Conservation (phyloP, 2,329 filamentous ascomycete species). For the Trichoderma semiorbis region DNA sequence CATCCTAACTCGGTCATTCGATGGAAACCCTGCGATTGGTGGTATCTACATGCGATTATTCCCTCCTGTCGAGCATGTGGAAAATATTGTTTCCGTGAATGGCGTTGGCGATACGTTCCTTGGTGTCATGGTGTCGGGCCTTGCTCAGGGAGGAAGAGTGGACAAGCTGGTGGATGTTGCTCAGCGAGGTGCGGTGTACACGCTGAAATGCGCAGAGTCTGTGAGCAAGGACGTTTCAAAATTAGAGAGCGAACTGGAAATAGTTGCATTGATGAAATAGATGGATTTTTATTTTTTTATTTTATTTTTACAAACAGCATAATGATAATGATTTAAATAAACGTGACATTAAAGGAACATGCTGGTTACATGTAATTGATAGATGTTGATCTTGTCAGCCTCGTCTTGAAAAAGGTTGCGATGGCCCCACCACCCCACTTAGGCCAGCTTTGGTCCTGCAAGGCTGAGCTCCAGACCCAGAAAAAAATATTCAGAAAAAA, state of each 20-base stretch:
- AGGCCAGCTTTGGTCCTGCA: constrained; percentile 21
- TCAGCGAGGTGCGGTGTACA: constrained; percentile 76
- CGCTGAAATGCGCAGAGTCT: constrained; percentile 69
- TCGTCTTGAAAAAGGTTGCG: not conserved
- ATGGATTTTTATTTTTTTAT: no score
- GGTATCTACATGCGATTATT: constrained; percentile 81
- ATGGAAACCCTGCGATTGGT: constrained; percentile 54
- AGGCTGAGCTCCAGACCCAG: constrained; percentile 31
- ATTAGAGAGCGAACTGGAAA: constrained; percentile 40
- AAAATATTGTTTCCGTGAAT: constrained; percentile 83
- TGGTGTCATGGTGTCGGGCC: constrained; percentile 75
- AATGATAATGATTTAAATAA: not conserved
- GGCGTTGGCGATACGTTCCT: constrained; percentile 92
- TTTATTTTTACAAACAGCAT: not conserved
- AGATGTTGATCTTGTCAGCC: constrained; percentile 24
- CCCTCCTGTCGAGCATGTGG: constrained; percentile 62
- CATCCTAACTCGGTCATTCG: constrained; percentile 63
- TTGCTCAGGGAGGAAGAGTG: constrained; percentile 58
- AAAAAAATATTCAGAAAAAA: constrained; percentile 28
- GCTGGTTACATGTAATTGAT: not conserved
- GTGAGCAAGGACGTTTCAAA: constrained; percentile 59
- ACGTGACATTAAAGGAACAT: not conserved
- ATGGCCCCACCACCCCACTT: constrained; percentile 18
- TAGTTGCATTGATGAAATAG: constrained; percentile 21
- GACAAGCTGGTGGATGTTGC: constrained; percentile 71